Evolutionary conservation across 1,284 basidiomycete genomes (phyloP).

Genomic region (Moniliella sp.): DNA sequence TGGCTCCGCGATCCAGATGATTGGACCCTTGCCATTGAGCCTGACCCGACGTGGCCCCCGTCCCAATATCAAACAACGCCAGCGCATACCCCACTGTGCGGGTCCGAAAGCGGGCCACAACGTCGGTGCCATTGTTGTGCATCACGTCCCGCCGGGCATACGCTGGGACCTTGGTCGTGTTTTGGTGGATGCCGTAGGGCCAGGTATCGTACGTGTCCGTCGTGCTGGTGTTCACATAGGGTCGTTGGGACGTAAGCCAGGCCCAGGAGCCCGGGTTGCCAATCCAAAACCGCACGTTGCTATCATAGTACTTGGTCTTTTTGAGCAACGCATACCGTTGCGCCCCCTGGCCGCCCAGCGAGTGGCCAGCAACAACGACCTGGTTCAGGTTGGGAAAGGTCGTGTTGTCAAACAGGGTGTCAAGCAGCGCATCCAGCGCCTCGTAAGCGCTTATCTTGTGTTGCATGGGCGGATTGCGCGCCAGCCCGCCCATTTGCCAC

Average conservation of each 20-base stretch:
- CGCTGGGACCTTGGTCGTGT: slow-evolving; percentile 6
- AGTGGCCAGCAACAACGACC: slow-evolving; percentile 20
- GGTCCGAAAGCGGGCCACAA: slow-evolving; percentile 8
- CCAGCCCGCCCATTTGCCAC: slow-evolving; percentile 18
- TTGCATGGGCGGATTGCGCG: slow-evolving; percentile 8
- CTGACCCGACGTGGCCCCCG: slow-evolving; percentile 19
- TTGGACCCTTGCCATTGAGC: slow-evolving; percentile 17
- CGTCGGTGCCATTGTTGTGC: slow-evolving; percentile 4
- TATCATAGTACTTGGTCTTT: slow-evolving; percentile 6
- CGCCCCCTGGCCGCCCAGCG: slow-evolving; percentile 22
- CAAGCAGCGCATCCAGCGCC: slow-evolving; percentile 14
- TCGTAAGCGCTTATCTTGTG: slow-evolving; percentile 9
- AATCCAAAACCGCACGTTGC: slow-evolving; percentile 12
- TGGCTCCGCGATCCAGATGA: slow-evolving; percentile 15
- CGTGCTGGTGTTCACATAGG: slow-evolving; percentile 6
- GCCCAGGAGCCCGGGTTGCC: slow-evolving; percentile 22
- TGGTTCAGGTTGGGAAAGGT: slow-evolving; percentile 14
- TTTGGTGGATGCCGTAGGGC: slow-evolving; percentile 13
- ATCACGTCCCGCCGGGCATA: slow-evolving; percentile 14
- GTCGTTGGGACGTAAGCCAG: slow-evolving; percentile 11
- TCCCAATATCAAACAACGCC: slow-evolving; percentile 22
- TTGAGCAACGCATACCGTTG: slow-evolving; percentile 15
- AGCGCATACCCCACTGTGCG: slow-evolving; percentile 19
- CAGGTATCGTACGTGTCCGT: slow-evolving; percentile 6
- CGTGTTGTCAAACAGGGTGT: slow-evolving; percentile 14